Conservation (phyloP, 208 protist species). For the Crithidia fasciculata region DNA sequence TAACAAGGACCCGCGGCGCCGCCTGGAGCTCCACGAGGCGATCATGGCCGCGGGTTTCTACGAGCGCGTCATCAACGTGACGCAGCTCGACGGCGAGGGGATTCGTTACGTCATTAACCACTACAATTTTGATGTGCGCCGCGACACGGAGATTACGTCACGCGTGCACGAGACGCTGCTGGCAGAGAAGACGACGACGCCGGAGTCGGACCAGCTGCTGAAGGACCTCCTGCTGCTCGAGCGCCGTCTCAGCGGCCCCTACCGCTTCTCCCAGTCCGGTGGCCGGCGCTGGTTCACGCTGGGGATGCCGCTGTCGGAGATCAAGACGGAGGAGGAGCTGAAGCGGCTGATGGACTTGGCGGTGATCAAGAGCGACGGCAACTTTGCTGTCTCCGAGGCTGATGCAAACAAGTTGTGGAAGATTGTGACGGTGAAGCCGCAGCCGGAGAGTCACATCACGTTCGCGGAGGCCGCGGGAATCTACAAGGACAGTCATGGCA, state of each 20-base stretch:
- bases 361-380: slow-evolving; percentile 72
- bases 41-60: slow-evolving; percentile 92
- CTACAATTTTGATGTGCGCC: slow-evolving; percentile 92
- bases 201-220: slow-evolving; percentile 81
- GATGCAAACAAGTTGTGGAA: slow-evolving; percentile 84
- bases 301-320: slow-evolving; percentile 73
- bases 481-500: slow-evolving; percentile 17
- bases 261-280: slow-evolving; percentile 73
- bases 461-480: slow-evolving; percentile 67
- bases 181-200: slow-evolving; percentile 49
- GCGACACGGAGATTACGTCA: slow-evolving; percentile 78
- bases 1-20: slow-evolving; percentile 57
- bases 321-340: slow-evolving; percentile 80
- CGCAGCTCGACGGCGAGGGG: slow-evolving; percentile 72
- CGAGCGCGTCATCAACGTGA: slow-evolving; percentile 58
- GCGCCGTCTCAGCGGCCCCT: slow-evolving; percentile 76
- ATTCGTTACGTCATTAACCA: slow-evolving; percentile 88
- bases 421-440: slow-evolving; percentile 60
- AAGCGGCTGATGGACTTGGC: slow-evolving; percentile 72
- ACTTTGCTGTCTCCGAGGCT: slow-evolving; percentile 51
- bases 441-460: slow-evolving; percentile 46
- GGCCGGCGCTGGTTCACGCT: slow-evolving; percentile 84
- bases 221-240: slow-evolving; percentile 81
- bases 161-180: slow-evolving; percentile 69
- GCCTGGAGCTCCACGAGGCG: slow-evolving; percentile 85